Base-by-base conservation (phyloP, 192 early-diverging fungal species). In the Phycomyces blakesleeanus region DNA sequence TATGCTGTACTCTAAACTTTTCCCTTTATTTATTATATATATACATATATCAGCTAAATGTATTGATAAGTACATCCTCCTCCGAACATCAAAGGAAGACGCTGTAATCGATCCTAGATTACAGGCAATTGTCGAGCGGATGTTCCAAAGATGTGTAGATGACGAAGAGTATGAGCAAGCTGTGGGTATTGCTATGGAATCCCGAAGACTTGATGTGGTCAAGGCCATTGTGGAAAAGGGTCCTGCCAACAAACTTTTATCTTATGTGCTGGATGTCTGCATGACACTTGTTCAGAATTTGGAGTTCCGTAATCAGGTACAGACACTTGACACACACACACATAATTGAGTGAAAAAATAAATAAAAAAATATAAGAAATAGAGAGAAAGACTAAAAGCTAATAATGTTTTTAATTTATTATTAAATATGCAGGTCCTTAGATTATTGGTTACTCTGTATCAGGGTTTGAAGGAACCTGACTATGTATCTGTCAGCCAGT, bases 161-260 rank as follows among this genome's bases (percentile, higher is more conserved):
- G 85, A 90, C 60, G 80, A 85, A 18, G 92, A 99, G 61, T 94
- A 81, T 73, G 90, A 92, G 67, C 92, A 94, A 74, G 95, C 91
- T 15, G 86, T 99, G 64, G 97, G 97, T 11, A 95, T 99, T 76
- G 91, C 96, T 0, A 75, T 99, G 22, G 97, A 99, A 77, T 76
- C 95, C 15, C 83, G 85, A 66, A 84, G 97, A 52, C 73, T 98
- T 63, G 96, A 99, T 70, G 79, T 95, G 26, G 78, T 99, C 22
- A 87, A 98, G 71, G 72, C 88, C n/a, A 87, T 89, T 10, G 85
- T 98, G 63, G 60, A 71, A 22, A 80, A 78, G 57, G 90, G 88
- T 40, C 85, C 91, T 37, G 83, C 91, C 5, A 71, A 76, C 59
- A 84, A 80, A 14, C 81, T 98, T 57, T 78, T 98, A 6, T 72